A percentile compares a stretch with the other conserved stretches of the same genome.
phyloP scores from a whole-genome alignment of 2,329 filamentous ascomycete species.

The Fusarium euwallaceae region DNA sequence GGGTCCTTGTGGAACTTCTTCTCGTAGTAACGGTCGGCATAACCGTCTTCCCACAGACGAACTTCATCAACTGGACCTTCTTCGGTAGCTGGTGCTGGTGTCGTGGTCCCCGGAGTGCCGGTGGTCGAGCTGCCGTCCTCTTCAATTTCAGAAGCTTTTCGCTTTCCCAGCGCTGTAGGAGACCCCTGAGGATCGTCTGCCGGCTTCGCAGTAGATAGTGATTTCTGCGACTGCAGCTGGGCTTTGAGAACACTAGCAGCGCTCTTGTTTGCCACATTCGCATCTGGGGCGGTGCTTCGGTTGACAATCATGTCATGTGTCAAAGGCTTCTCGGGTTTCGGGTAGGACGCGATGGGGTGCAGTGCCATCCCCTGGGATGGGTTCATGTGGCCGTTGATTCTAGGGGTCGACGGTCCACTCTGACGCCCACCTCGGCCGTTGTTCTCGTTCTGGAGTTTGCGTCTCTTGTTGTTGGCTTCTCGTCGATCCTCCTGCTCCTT shows the following conservation, averaged over 20 bases:
- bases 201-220: slow-evolving; percentile 30
- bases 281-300: slow-evolving; percentile 72
- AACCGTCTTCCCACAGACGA: slow-evolving; percentile 93
- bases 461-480: slow-evolving; percentile 82
- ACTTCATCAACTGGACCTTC: slow-evolving; percentile 84
- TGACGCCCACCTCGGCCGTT: slow-evolving; percentile 48
- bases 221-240: slow-evolving; percentile 70
- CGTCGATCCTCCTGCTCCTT: slow-evolving; percentile 88
- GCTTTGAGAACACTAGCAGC: slow-evolving; percentile 90
- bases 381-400: slow-evolving; percentile 52
- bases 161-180: slow-evolving; percentile 74
- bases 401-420: slow-evolving; percentile 26
- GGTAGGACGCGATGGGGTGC: slow-evolving; percentile 62
- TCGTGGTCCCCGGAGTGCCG: slow-evolving; percentile 64
- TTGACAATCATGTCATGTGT: slow-evolving; percentile 93
- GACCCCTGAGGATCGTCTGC: slow-evolving; percentile 52
- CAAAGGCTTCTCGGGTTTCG: slow-evolving; percentile 68
- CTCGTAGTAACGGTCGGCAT: slow-evolving; percentile 95
- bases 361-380: slow-evolving; percentile 50
- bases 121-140: slow-evolving; percentile 72
- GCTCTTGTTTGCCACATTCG: slow-evolving; percentile 91
- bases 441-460: slow-evolving; percentile 76
- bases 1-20: slow-evolving; percentile 93
- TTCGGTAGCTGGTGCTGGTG: slow-evolving; percentile 63
- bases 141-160: slow-evolving; percentile 80